Conservation (phyloP, 2,329 filamentous ascomycete species). For the Juglanconis sp. region DNA sequence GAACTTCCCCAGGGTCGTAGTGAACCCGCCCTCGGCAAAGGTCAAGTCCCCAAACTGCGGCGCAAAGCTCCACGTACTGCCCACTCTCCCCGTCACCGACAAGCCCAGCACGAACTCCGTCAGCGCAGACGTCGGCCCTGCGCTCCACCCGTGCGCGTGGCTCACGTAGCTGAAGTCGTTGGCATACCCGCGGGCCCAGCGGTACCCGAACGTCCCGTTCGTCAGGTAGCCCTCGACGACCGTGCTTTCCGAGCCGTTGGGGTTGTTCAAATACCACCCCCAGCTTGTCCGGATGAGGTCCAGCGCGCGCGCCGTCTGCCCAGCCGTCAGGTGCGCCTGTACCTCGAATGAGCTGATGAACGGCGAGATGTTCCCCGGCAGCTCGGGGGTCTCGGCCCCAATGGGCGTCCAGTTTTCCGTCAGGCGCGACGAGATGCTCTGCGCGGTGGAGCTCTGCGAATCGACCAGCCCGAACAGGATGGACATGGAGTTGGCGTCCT, state of each 20-base stretch:
- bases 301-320: constrained; percentile 47
- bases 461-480: constrained; percentile 45
- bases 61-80: constrained; percentile 34
- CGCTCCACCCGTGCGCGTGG: constrained; percentile 50
- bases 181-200: constrained; percentile 48
- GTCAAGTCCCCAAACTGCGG: constrained; percentile 39
- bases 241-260: constrained; percentile 56
- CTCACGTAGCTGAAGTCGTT: constrained; percentile 44
- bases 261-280: constrained; percentile 59
- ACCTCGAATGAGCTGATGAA: constrained; percentile 60
- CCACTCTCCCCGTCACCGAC: constrained; percentile 32
- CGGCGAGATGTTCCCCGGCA: constrained; percentile 54
- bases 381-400: constrained; percentile 53
- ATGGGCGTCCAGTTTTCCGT: constrained; percentile 53
- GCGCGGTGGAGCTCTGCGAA: constrained; percentile 28
- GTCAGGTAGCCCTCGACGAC: constrained; percentile 57
- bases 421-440: constrained; percentile 41
- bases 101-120: constrained; percentile 43
- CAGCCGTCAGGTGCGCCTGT: constrained; percentile 50
- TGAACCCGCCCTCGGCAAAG: constrained; percentile 37
- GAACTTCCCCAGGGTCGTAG: constrained; percentile 36
- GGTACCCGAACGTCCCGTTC: constrained; percentile 57
- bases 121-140: constrained; percentile 44
- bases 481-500: constrained; percentile 58
- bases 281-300: constrained; percentile 53